Evolutionary conservation across 2,329 filamentous ascomycete genomes (phyloP).

Genomic region (Diaporthe australafricana): DNA sequence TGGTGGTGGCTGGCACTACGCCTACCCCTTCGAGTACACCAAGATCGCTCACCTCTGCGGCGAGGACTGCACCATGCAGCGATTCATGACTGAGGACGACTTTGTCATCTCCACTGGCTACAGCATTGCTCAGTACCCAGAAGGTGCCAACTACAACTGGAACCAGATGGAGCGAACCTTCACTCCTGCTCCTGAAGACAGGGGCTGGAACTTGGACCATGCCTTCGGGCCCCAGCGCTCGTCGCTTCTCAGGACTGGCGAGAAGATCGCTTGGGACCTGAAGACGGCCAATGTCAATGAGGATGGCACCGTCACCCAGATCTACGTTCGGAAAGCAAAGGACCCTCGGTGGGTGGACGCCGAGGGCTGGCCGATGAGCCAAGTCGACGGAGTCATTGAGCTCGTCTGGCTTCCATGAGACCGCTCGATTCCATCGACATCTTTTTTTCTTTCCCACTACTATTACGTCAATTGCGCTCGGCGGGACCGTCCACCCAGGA

Average conservation of each 20-base stretch:
- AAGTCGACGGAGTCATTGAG: conserved; percentile 66
- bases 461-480: conserved; percentile 3
- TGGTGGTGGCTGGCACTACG: conserved; percentile 67
- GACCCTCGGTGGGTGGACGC: conserved; percentile 65
- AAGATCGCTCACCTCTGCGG: conserved; percentile 70
- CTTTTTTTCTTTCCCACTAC: conserved; percentile 4
- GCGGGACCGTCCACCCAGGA: conserved; percentile 16
- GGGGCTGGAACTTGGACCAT: conserved; percentile 49
- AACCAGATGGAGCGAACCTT: conserved; percentile 49
- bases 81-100: conserved; percentile 65
- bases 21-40: conserved; percentile 66
- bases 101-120: conserved; percentile 70
- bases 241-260: conserved; percentile 44
- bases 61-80: conserved; percentile 69
- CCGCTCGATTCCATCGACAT: neutral
- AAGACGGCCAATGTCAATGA: conserved; percentile 59
- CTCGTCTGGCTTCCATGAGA: conserved; percentile 63
- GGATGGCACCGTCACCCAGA: conserved; percentile 64
- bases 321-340: conserved; percentile 63
- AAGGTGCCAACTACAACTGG: conserved; percentile 56
- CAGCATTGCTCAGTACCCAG: conserved; percentile 68
- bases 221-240: conserved; percentile 46
- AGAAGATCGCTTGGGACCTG: conserved; percentile 57
- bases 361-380: conserved; percentile 61
- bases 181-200: conserved; percentile 43